Evolutionary conservation across 805 yeast species (phyloP).

Genomic region (Sugiyamaella valdiviana): DNA sequence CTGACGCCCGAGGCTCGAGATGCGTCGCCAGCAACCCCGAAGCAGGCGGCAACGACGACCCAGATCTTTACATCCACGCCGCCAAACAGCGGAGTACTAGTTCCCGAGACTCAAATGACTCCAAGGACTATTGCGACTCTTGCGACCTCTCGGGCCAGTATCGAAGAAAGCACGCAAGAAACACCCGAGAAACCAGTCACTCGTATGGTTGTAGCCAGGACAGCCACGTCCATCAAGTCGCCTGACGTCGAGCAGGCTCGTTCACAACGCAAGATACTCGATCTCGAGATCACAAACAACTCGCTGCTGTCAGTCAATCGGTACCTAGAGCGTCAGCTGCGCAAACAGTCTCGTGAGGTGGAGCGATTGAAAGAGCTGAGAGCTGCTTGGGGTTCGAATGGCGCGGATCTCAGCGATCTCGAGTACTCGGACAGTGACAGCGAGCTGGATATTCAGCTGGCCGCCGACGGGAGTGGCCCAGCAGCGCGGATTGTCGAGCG

Average conservation of each 20-base stretch:
- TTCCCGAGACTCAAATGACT: too few relatives aligned
- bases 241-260: slow-evolving; percentile 6
- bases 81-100: too few relatives aligned
- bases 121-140: too few relatives aligned
- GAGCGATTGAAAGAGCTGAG: slow-evolving; percentile 10
- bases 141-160: too few relatives aligned
- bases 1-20: too few relatives aligned
- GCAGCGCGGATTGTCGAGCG: not conserved
- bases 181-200: too few relatives aligned
- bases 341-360: slow-evolving; percentile 22
- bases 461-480: not conserved
- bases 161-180: too few relatives aligned
- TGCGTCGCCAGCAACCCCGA: too few relatives aligned
- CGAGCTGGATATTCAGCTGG: not conserved
- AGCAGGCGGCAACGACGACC: too few relatives aligned
- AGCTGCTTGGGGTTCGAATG: not conserved
- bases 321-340: slow-evolving; percentile 23
- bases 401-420: not conserved
- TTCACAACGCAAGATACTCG: slow-evolving; percentile 25
- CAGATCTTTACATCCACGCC: too few relatives aligned
- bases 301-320: slow-evolving; percentile 26
- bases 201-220: not conserved
- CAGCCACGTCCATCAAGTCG: too few relatives aligned
- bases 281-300: slow-evolving; percentile 28
- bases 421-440: not conserved